Conservation (phyloP, 257 asterid species). For the Orobanche coerulescens region DNA sequence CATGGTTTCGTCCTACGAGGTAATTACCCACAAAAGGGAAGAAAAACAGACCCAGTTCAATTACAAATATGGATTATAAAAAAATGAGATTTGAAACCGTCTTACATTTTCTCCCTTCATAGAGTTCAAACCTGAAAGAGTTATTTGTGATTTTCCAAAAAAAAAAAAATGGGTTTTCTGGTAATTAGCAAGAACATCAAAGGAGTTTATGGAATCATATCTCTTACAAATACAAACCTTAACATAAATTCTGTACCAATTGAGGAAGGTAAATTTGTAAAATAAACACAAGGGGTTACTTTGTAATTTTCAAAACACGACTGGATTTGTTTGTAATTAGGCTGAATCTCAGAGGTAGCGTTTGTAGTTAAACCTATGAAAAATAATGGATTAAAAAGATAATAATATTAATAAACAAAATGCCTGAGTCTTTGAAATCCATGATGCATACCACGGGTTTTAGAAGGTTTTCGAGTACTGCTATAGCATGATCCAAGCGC, state of each 20-base stretch:
- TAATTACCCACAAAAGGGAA: not conserved
- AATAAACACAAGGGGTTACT: not conserved
- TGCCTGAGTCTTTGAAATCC: not conserved
- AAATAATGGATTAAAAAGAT: slow-evolving; percentile 2
- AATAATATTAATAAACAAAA: too few species aligned
- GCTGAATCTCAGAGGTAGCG: not conserved
- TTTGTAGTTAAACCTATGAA: not conserved
- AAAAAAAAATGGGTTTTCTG: too few species aligned
- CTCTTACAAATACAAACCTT: not conserved
- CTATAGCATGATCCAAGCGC: slow-evolving; percentile 60
- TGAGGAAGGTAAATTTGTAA: not conserved
- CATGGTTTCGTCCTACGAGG: slow-evolving; percentile 56
- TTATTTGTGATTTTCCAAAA: too few species aligned
- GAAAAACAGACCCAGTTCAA: not conserved
- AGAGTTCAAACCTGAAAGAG: too few species aligned
- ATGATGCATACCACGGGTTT: slow-evolving; percentile 60
- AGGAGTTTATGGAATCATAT: not conserved
- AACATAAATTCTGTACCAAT: not conserved
- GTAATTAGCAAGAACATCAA: too few species aligned
- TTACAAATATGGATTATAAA: not conserved
- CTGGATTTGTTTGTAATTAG: not conserved
- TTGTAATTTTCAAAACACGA: too few species aligned
- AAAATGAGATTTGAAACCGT: not conserved
- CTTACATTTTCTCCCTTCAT: too few species aligned
- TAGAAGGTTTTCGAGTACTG: slow-evolving; percentile 56